A percentile compares a stretch with the other conserved stretches of the same genome.
Conservation (phyloP, 257 asterid species). For the Thymus mandschuricus region DNA sequence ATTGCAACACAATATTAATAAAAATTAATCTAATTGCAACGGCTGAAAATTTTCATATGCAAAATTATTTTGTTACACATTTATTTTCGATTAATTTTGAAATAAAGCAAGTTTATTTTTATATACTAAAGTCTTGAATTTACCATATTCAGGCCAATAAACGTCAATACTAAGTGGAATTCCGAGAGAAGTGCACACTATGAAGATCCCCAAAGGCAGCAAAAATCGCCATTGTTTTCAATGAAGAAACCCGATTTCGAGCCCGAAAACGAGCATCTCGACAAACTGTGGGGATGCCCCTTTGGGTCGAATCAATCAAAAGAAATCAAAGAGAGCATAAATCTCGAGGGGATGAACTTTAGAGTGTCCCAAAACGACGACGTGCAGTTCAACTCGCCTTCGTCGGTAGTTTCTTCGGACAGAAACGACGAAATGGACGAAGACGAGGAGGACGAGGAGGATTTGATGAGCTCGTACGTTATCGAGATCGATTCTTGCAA, state of each 20-base stretch:
- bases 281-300: constrained; percentile 37
- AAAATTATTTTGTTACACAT: no score
- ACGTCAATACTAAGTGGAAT: constrained; percentile 49
- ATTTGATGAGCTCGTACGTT: constrained; percentile 56
- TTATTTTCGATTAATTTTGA: background rate
- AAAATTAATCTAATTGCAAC: no score
- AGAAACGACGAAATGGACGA: constrained; percentile 32
- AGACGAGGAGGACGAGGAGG: constrained; percentile 43
- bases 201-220: constrained; percentile 32
- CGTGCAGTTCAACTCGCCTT: constrained; percentile 53
- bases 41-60: no score
- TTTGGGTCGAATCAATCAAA: constrained; percentile 35
- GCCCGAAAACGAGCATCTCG: constrained; percentile 40
- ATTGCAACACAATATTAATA: no score
- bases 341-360: constrained; percentile 43
- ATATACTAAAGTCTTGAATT: background rate
- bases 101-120: background rate
- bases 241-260: constrained; percentile 22
- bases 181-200: constrained; percentile 24
- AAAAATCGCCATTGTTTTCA: constrained; percentile 32
- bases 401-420: constrained; percentile 60
- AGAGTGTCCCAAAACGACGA: constrained; percentile 42
- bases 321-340: constrained; percentile 44
- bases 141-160: constrained; percentile 55
- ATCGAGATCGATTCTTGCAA: constrained; percentile 55